These are phyloP conservation scores for Acanthamoeba rhysodes DNA, from an alignment of 208 protist genomes.

Conservation along the genomic window DNA sequence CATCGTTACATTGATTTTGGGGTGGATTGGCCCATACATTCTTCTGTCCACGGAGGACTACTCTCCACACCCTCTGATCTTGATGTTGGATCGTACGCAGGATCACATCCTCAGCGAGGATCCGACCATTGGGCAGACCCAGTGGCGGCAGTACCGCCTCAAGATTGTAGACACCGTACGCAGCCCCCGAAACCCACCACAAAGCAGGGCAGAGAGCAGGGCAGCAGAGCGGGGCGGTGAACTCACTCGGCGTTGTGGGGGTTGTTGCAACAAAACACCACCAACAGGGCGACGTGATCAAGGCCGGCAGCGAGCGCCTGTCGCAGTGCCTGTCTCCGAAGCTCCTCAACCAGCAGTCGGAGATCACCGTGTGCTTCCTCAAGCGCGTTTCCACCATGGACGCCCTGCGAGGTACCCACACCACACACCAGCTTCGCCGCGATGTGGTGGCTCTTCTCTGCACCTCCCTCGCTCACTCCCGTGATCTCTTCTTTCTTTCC, in stretches of 20 bases:
- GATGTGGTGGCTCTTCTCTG: neutral
- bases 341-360: neutral
- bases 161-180: slow-evolving; percentile 22
- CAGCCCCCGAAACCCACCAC: no score
- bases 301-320: neutral
- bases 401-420: neutral
- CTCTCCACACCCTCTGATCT: neutral
- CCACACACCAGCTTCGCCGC: no score
- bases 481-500: neutral
- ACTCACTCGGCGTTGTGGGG: no score
- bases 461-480: neutral
- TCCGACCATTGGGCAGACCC: neutral
- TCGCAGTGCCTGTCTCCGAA: neutral
- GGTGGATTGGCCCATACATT: no score
- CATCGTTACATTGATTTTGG: neutral
- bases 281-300: slow-evolving; percentile 47
- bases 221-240: neutral
- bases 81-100: neutral
- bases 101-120: slow-evolving; percentile 38
- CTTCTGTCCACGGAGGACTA: no score
- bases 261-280: no score
- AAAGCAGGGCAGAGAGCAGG: neutral
- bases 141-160: slow-evolving; percentile 10
- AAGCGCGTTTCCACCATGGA: slow-evolving; percentile 30
- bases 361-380: slow-evolving; percentile 9